Evolutionary conservation across 169 alveolate species (phyloP).

Genomic region (Plasmodium relictum): DNA sequence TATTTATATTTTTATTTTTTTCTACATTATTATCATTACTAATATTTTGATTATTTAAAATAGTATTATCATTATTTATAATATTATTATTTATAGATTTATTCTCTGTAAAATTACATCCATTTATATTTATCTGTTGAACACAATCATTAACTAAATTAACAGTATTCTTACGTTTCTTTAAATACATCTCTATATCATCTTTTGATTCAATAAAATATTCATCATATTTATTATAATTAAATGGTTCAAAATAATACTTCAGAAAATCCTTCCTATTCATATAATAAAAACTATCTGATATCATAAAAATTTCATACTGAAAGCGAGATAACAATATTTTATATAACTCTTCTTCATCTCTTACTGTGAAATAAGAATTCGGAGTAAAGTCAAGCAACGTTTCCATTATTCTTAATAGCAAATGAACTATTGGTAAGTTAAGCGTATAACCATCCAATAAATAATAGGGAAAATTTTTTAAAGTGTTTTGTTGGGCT

Average conservation of each 20-base stretch:
- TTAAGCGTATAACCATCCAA: conserved; percentile 81
- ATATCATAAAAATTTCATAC: conserved; percentile 83
- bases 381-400: conserved; percentile 83
- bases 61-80: neutral
- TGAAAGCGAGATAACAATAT: conserved; percentile 83
- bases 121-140: neutral
- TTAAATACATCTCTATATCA: conserved; percentile 2
- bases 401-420: conserved; percentile 85
- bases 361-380: conserved; percentile 80
- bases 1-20: neutral
- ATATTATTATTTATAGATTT: neutral
- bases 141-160: neutral
- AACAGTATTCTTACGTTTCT: neutral
- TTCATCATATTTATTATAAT: conserved; percentile 39
- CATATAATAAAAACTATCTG: conserved; percentile 71
- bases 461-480: conserved; percentile 78
- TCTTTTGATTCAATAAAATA: conserved; percentile 25
- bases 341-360: conserved; percentile 83
- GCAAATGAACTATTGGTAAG: conserved; percentile 81
- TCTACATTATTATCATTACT: neutral
- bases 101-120: neutral
- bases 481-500: conserved; percentile 76
- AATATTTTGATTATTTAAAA: neutral
- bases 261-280: conserved; percentile 31
- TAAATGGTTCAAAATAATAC: conserved; percentile 50